Conservation (phyloP, 2,329 filamentous ascomycete species). For the Teratosphaeriaceae sp. region DNA sequence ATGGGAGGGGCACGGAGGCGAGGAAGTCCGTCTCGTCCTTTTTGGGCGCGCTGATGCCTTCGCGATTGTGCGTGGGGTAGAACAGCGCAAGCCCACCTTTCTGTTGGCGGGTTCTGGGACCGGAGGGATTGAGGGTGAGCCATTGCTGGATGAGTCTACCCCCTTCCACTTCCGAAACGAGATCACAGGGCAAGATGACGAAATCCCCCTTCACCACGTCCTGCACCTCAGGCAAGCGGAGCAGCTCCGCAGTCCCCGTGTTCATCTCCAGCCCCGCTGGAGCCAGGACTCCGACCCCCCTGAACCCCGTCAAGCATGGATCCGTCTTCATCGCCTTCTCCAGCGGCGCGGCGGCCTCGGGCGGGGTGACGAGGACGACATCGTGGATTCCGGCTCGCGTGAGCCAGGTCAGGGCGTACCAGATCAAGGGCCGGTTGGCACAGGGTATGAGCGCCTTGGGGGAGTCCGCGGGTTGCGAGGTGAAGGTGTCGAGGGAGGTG, state of each 20-base stretch:
- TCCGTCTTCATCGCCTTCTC: constrained; percentile 67
- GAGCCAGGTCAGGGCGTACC: constrained; percentile 83
- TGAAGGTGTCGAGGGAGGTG: constrained; percentile 76
- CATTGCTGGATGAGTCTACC: constrained; percentile 80
- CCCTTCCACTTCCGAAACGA: constrained; percentile 83
- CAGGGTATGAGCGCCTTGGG: constrained; percentile 78
- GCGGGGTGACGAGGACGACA: constrained; percentile 52
- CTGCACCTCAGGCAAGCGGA: constrained; percentile 76
- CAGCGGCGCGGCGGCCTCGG: constrained; percentile 57
- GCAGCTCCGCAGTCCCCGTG: constrained; percentile 81
- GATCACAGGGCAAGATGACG: constrained; percentile 82
- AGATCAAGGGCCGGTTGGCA: constrained; percentile 81
- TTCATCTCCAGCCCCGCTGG: constrained; percentile 71
- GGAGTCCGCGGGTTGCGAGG: constrained; percentile 69
- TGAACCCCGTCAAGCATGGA: constrained; percentile 67
- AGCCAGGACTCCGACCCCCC: constrained; percentile 67
- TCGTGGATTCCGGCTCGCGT: constrained; percentile 68
- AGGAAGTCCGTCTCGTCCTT: constrained; percentile 92
- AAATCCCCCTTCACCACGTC: constrained; percentile 78
- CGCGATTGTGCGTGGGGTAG: constrained; percentile 73
- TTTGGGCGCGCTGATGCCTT: constrained; percentile 66
- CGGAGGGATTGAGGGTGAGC: constrained; percentile 61
- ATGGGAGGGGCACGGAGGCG: constrained; percentile 62
- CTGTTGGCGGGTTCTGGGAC: constrained; percentile 13
- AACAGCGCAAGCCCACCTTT: constrained; percentile 83